phyloP scores from a whole-genome alignment of 495 filamentous ascomycete genomes.

The Rhizodiscina lignyota region DNA sequence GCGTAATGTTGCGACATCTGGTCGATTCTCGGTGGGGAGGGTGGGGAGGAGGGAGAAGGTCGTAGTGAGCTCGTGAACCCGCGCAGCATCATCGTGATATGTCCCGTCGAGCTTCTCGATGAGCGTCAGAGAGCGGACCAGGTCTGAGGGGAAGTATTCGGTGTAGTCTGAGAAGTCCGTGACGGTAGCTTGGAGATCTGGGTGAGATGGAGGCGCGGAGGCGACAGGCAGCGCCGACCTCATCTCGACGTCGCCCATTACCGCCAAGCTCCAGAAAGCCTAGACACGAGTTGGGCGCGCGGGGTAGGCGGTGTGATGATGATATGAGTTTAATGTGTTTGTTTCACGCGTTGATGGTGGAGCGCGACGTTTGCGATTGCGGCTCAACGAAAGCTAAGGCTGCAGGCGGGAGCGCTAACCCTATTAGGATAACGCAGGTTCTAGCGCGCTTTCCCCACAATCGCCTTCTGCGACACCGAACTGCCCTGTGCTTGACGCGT shows the following conservation, averaged over 20 bases:
- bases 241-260: conserved; percentile 12
- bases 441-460: too few relatives aligned
- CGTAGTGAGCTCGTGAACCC: conserved; percentile 56
- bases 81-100: conserved; percentile 45
- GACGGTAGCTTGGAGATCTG: conserved; percentile 85
- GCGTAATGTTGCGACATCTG: conserved; percentile 44
- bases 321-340: too few relatives aligned
- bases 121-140: conserved; percentile 75
- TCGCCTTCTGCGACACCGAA: too few relatives aligned
- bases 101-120: conserved; percentile 67
- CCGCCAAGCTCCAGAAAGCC: conserved; percentile 10
- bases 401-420: too few relatives aligned
- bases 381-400: too few relatives aligned
- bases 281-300: conserved; percentile 11
- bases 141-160: conserved; percentile 88
- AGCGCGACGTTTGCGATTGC: too few relatives aligned
- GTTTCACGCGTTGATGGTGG: too few relatives aligned
- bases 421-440: too few relatives aligned
- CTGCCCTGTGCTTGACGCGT: too few relatives aligned
- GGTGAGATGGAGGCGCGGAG: conserved; percentile 38
- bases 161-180: conserved; percentile 91
- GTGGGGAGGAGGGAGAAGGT: conserved; percentile 56
- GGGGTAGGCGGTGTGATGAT: too few relatives aligned
- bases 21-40: conserved; percentile 34
- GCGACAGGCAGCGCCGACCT: conserved; percentile 12